A percentile compares a stretch with the other conserved stretches of the same genome.
phyloP scores from a whole-genome alignment of 2,329 filamentous ascomycete species.

The Apiospora malaysiana region DNA sequence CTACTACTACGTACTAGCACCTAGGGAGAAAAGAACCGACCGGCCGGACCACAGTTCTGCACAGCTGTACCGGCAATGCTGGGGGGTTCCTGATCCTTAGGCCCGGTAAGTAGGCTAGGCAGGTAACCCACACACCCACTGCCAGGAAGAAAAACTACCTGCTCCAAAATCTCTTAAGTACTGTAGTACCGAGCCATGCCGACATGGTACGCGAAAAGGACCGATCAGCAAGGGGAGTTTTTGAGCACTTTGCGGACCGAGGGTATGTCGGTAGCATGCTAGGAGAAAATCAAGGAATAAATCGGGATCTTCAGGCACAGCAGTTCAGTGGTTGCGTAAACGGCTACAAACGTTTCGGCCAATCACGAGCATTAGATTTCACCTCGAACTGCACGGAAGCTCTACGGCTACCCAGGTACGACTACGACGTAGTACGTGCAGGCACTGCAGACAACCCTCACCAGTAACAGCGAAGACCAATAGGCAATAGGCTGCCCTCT shows the following conservation, averaged over 20 bases:
- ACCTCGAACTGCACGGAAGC: not conserved
- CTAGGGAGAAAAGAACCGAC: not conserved
- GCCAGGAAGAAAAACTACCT: not conserved
- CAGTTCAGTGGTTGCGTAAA: not conserved
- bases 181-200: slow-evolving; percentile 30
- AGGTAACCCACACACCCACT: not conserved
- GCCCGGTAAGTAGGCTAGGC: slow-evolving; percentile 2
- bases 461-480: not conserved
- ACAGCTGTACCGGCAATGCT: slow-evolving; percentile 14
- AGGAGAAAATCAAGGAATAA: not conserved
- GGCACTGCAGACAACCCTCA: not conserved
- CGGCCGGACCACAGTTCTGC: not conserved
- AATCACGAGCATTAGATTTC: not conserved
- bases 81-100: not conserved
- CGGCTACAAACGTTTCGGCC: not conserved
- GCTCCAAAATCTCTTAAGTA: not conserved
- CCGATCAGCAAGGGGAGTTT: slow-evolving; percentile 26
- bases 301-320: slow-evolving; percentile 14
- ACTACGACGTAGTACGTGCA: no score
- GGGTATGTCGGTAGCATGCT: not conserved
- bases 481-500: not conserved
- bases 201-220: slow-evolving; percentile 29
- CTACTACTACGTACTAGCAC: not conserved
- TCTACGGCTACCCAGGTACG: no score
- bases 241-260: slow-evolving; percentile 11